A percentile compares a stretch with the other conserved stretches of the same genome.
Conservation (phyloP, 306 rosid genomes). For the apple (Malus domestica) region DNA sequence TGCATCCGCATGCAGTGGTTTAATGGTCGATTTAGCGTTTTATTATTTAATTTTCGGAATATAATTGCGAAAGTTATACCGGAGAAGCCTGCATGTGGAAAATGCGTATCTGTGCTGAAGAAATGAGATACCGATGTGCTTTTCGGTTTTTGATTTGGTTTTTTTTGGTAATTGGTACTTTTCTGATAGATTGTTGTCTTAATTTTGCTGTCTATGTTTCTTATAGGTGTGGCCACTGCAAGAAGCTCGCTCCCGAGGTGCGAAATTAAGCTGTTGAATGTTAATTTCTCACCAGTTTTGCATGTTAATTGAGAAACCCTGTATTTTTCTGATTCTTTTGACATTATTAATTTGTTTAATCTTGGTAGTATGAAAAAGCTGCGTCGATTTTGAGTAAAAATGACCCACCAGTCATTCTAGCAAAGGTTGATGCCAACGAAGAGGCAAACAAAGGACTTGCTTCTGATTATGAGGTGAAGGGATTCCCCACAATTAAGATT, state of each 20-base stretch:
- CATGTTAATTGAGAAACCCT: not conserved
- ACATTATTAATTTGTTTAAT: not conserved
- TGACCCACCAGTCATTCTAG: conserved; percentile 65
- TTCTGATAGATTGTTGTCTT: not conserved
- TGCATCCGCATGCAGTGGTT: conserved; percentile 11
- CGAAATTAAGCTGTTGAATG: not conserved
- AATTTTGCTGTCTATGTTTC: not conserved
- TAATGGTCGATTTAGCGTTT: not conserved
- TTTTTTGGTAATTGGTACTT: not conserved
- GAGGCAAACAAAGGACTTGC: conserved; percentile 60
- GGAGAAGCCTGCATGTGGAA: not conserved
- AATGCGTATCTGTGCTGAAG: not conserved
- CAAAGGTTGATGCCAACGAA: conserved; percentile 77
- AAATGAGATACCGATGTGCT: not conserved
- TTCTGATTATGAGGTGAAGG: conserved; percentile 40
- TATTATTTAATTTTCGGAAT: not conserved
- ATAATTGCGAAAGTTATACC: not conserved
- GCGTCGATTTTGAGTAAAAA: conserved; percentile 66
- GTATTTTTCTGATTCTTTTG: not conserved
- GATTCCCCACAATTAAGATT: conserved; percentile 85
- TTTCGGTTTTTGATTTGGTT: not conserved
- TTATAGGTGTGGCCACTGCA: conserved; percentile 96
- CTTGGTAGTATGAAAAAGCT: conserved; percentile 68
- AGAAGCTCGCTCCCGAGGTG: conserved; percentile 95
- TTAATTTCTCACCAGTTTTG: not conserved